Percentiles rank a stretch among this genome's conserved stretches.
Conservation (phyloP, 768 basidiomycete genomes). For the Cyathus striatus region DNA sequence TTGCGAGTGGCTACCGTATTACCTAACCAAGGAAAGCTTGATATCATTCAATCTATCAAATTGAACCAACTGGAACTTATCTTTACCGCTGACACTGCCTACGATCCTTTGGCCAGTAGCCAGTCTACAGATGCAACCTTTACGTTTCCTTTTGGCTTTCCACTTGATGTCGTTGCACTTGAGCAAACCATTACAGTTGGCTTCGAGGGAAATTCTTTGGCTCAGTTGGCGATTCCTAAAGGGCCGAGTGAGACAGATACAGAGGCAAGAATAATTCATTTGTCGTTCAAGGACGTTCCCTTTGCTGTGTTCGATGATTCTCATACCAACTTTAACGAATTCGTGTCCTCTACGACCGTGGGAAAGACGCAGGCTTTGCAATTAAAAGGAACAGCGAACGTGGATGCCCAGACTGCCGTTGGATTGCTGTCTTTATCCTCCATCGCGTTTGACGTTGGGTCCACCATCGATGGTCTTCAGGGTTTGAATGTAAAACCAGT, state of each 20-base stretch:
- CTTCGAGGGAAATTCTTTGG: conserved; percentile 49
- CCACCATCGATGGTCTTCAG: conserved; percentile 57
- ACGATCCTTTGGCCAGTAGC: conserved; percentile 53
- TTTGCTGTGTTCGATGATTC: conserved; percentile 47
- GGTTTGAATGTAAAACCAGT: conserved; percentile 57
- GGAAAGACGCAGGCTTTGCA: conserved; percentile 38
- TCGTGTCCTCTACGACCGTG: conserved; percentile 56
- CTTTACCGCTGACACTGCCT: conserved; percentile 56
- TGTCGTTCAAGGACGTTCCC: conserved; percentile 55
- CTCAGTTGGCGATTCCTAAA: conserved; percentile 54
- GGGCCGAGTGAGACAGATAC: conserved; percentile 57
- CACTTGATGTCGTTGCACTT: conserved; percentile 58
- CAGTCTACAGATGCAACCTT: conserved; percentile 59
- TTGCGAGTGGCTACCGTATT: conserved; percentile 54
- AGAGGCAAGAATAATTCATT: conserved; percentile 51
- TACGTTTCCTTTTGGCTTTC: conserved; percentile 65
- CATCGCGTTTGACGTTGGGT: conserved; percentile 56
- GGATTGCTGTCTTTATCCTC: conserved; percentile 52
- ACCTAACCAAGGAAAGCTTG: conserved; percentile 55
- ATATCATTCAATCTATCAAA: conserved; percentile 59
- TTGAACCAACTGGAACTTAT: conserved; percentile 55
- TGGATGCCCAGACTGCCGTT: conserved; percentile 59
- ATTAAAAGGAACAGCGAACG: conserved; percentile 50
- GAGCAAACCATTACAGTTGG: conserved; percentile 55
- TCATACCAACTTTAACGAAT: conserved; percentile 51